Evolutionary conservation across 75 land plant genomes (phyloP).

Genomic region (Sequoiadendron giganteum): DNA sequence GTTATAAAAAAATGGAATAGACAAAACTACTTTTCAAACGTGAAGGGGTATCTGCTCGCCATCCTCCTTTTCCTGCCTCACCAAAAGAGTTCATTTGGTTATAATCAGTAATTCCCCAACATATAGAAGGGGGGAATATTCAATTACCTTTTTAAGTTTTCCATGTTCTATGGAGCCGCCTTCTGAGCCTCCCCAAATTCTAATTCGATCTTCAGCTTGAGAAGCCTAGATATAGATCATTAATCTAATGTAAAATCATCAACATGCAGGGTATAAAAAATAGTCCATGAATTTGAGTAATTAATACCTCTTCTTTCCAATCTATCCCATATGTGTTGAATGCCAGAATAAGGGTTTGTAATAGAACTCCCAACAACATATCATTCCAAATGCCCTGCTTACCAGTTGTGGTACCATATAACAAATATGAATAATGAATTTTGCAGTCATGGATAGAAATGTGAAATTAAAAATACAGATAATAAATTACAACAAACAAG

Average conservation of each 20-base stretch:
- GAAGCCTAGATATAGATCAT: not conserved
- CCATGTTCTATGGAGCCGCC: not conserved
- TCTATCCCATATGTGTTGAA: slow-evolving; percentile 16
- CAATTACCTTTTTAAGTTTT: not conserved
- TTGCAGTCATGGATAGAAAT: not conserved
- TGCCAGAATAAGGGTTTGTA: slow-evolving; percentile 15
- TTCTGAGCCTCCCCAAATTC: not conserved
- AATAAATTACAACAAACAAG: not conserved
- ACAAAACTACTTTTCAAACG: not conserved
- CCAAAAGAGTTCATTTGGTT: too few relatives aligned
- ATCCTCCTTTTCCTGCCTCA: not conserved
- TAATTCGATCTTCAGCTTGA: not conserved
- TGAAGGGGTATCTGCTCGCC: not conserved
- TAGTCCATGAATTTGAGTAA: too few relatives aligned
- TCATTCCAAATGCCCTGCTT: slow-evolving; percentile 24
- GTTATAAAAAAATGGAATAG: too few relatives aligned
- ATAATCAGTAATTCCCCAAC: not conserved
- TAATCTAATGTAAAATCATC: not conserved
- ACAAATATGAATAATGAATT: not conserved
- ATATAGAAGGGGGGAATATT: not conserved
- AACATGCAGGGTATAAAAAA: not conserved
- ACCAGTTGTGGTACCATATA: not conserved
- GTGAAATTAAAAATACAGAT: not conserved
- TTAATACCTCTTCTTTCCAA: slow-evolving; percentile 20
- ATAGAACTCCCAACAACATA: slow-evolving; percentile 12